Evolutionary conservation across 1,284 basidiomycete genomes (phyloP), one percentile per base, ranked within the genome.

Genomic region (Macrocystidia cucumis): DNA sequence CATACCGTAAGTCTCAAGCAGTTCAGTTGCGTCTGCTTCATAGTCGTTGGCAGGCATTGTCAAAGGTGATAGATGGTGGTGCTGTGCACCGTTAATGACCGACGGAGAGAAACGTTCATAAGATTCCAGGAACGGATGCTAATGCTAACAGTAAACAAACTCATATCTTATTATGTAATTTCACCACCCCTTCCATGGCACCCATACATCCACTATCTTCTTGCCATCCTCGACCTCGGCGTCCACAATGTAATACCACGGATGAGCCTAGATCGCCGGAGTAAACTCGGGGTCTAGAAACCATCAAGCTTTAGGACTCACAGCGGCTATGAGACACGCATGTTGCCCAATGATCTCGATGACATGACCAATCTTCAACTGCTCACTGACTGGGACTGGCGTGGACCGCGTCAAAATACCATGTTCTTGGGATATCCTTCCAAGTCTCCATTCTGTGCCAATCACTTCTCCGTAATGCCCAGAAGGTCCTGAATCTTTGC

Each of bases 181-280:
- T 44, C 61, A 92, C 89, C 89, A 91, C 0, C 86, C 87, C 60
- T 91, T 92, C 85, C 88, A 91, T 5, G 88, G 78, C 21, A 90
- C 78, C 89, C 90, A 92, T 23, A 92, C 66, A 57, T 92, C 89
- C 12, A 81, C 76, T 7, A 92, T 80, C 32, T 60, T 63, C 32
- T 67, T 58, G 27, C 68, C 63, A 34, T 63, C 57, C 35, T 65
- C 60, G 3, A 63, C 48, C 5, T 50, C 48, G 4, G 73, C 72
- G 46, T 91, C 87, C 1, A 88, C 75, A 13, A 91, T 62, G 50
- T 89, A 91, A 52, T 81, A 87, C 83, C 83, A 91, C 1, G 81
- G 79, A 51, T 86, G 72, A 9, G 72, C 77, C 34, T 46, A 72
- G 63, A 20, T 9, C 32, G 13, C 24, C 16, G 31, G 22, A 30